A percentile compares a stretch with the other conserved stretches of the same genome.
phyloP scores from a whole-genome alignment of 495 filamentous ascomycete species.

The Talaromyces ruber region DNA sequence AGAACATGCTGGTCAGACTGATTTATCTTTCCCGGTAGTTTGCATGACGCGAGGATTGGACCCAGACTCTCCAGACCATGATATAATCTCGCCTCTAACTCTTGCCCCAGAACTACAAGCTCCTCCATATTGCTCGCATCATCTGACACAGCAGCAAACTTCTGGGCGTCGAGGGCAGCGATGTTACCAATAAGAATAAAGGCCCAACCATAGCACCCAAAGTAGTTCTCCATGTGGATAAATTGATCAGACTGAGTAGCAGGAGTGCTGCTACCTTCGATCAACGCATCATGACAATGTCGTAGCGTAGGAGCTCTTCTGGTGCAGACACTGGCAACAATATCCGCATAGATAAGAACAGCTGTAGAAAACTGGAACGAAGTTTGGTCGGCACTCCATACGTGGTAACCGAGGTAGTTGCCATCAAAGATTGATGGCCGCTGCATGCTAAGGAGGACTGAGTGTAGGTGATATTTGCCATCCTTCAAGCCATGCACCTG shows the following conservation, averaged over 20 bases:
- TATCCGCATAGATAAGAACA: not conserved
- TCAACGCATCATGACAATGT: not conserved
- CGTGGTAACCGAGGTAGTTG: not conserved
- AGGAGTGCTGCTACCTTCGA: not conserved
- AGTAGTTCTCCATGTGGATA: not conserved
- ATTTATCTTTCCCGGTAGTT: not conserved
- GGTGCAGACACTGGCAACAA: not conserved
- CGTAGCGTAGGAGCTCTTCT: not conserved
- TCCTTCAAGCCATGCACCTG: not conserved
- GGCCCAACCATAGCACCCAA: constrained; percentile 1
- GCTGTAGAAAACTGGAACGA: not conserved
- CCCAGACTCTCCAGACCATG: not conserved
- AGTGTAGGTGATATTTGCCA: not conserved
- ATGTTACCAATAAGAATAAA: not conserved
- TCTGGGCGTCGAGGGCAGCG: not conserved
- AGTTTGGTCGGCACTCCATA: not conserved
- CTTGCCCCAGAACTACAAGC: not conserved
- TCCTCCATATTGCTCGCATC: not conserved
- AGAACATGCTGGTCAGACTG: not conserved
- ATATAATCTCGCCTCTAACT: not conserved
- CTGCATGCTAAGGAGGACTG: not conserved
- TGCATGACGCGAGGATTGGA: not conserved
- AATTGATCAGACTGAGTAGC: not conserved
- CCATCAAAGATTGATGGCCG: not conserved
- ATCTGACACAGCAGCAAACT: not conserved